Conservation (phyloP, 345 rosid species). For the Salix exigua region DNA sequence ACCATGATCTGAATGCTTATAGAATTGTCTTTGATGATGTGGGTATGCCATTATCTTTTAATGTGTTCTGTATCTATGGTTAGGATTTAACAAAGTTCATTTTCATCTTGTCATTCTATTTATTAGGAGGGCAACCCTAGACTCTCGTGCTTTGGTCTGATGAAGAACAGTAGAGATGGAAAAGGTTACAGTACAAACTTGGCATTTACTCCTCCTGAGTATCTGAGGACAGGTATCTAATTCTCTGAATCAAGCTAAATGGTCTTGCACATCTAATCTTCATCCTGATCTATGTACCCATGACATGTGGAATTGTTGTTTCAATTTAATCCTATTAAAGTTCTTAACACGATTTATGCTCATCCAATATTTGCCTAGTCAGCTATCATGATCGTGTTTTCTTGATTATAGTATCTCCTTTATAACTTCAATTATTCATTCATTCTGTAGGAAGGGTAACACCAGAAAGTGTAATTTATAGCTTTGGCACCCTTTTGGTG, state of each 20-base stretch:
- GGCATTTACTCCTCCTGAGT: constrained; percentile 95
- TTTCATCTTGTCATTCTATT: not conserved
- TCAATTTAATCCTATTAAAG: constrained; percentile 5
- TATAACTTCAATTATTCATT: not conserved
- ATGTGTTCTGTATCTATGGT: not conserved
- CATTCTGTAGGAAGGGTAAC: constrained; percentile 68
- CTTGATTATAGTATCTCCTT: not conserved
- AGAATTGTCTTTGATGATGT: constrained; percentile 90
- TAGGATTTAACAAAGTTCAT: not conserved
- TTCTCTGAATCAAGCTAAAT: not conserved
- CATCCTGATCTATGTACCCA: not conserved
- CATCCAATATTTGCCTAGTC: not conserved
- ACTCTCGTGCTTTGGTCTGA: constrained; percentile 91
- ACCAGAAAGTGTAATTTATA: constrained; percentile 82
- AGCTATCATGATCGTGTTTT: not conserved
- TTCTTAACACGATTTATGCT: not conserved
- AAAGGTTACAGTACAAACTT: constrained; percentile 83
- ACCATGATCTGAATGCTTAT: constrained; percentile 95
- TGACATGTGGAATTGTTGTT: not conserved
- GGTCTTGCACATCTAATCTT: not conserved
- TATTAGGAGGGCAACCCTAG: constrained; percentile 79
- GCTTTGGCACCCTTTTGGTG: constrained; percentile 85
- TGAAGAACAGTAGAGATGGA: constrained; percentile 96
- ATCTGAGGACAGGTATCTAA: constrained; percentile 63
- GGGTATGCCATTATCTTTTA: constrained; percentile 19